Conservation (phyloP, 164 flowering plant species). For the Sedum album region DNA sequence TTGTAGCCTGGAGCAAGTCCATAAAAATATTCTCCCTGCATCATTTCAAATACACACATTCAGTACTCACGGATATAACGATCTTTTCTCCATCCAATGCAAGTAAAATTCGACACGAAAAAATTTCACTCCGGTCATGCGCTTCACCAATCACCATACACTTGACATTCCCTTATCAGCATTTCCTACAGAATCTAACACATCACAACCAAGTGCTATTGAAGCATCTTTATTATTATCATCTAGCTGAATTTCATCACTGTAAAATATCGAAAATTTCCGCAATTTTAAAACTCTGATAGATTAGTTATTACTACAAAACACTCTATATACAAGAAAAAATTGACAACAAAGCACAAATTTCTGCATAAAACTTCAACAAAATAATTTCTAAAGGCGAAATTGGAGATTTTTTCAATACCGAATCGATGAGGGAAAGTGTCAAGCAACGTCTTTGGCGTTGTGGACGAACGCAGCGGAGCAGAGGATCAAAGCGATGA, state of each 20-base stretch:
- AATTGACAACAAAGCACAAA: background rate
- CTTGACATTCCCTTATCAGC: background rate
- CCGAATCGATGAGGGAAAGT: background rate
- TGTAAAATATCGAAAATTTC: no score
- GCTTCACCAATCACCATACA: no score
- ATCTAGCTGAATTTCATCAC: no score
- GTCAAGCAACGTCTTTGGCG: slow-evolving; percentile 38
- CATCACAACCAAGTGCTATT: background rate
- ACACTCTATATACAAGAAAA: no score
- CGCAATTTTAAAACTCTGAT: no score
- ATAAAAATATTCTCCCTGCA: background rate
- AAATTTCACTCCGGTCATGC: no score
- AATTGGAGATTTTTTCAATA: background rate
- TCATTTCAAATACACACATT: background rate
- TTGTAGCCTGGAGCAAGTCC: background rate
- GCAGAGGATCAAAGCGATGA: slow-evolving; percentile 72
- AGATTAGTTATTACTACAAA: no score
- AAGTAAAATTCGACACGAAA: no score
- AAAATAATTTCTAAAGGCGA: no score
- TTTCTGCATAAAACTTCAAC: no score
- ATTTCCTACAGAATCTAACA: background rate
- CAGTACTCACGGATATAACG: background rate
- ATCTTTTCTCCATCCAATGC: background rate
- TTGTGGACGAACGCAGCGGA: slow-evolving; percentile 73
- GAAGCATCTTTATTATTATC: background rate